Conservation (phyloP, 176 grass and related monocot genomes). For the Tillandsia leiboldiana region DNA sequence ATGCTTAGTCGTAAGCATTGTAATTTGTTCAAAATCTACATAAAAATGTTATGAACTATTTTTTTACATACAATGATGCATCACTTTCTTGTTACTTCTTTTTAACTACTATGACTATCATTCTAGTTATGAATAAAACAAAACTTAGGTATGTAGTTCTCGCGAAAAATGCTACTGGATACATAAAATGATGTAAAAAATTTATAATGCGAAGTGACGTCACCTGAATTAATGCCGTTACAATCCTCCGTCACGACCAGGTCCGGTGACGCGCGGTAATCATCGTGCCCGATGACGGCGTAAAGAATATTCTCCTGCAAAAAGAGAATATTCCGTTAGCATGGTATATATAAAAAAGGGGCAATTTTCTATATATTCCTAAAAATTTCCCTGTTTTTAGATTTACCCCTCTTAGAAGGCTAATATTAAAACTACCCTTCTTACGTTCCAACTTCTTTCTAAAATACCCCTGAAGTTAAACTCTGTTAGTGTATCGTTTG, state of each 20-base stretch:
- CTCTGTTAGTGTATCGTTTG: no score
- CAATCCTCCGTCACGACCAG: constrained; percentile 63
- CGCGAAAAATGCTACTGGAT: no score
- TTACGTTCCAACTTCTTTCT: no score
- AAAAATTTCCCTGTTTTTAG: no score
- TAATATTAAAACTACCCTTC: no score
- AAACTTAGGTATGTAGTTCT: no score
- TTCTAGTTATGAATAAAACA: not conserved
- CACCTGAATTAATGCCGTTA: constrained; percentile 83
- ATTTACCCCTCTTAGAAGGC: no score
- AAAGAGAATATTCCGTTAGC: not conserved
- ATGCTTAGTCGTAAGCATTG: no score
- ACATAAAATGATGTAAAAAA: not conserved
- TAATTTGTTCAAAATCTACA: no score
- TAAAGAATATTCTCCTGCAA: constrained; percentile 52
- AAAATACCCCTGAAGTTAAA: no score
- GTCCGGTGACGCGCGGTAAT: constrained; percentile 52
- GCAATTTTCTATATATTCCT: no score
- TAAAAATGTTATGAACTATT: no score
- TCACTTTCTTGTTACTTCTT: not conserved
- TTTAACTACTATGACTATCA: not conserved
- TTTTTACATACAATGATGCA: not conserved
- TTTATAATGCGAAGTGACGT: not conserved
- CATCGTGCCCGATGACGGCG: constrained; percentile 28
- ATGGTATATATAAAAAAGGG: not conserved